Base-by-base conservation (phyloP, 768 basidiomycete genomes). In the Lactarius tabidus region DNA sequence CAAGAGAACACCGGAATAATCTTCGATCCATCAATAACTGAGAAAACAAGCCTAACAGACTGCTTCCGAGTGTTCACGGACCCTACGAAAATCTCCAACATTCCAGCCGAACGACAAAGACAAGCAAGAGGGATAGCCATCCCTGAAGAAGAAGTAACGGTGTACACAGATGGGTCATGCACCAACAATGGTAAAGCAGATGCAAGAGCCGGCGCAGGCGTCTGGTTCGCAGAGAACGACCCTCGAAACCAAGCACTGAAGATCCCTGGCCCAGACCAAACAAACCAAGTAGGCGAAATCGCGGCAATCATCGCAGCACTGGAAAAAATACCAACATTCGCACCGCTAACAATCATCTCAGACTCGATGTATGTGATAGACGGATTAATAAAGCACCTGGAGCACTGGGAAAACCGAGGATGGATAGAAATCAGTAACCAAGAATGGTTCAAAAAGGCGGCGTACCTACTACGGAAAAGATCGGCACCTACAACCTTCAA, bases 141-240 rank as follows among this genome's bases (percentile, higher is more conserved):
- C 59, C 31, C 17, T 48, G 36, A 0, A 3, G 18, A n/a, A 18
- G 53, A 1, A 1, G 15, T 1, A 7, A 41, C 18, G 5, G 9
- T 41, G 3, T 76, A 74, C 35, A 77, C 74, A 0, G 75, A 75
- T 29, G 72, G 75, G 0, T 71, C 72, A 0, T 74, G 74, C 62
- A 3, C 59, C 1, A 64, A 71, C 0, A 75, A 75, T n/a, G 69
- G 73, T 0, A 68, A 64, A 15, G 23, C 12, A 0, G 31, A 74
- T 17, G 73, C 75, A 0, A 18, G 0, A 7, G 71, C 72, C 0
- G 75, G 75, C 0, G 59, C 66, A 0, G 69, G 70, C 0, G 33
- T 70, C 0, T 73, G 67, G 67, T 9, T 67, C 1, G 29, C 18
- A 1, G 31, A 31, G 0, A 8, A 62, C 3, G 6, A 35, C 15